Evolutionary conservation across 768 basidiomycete species (phyloP).

Genomic region (Suillus sp.): DNA sequence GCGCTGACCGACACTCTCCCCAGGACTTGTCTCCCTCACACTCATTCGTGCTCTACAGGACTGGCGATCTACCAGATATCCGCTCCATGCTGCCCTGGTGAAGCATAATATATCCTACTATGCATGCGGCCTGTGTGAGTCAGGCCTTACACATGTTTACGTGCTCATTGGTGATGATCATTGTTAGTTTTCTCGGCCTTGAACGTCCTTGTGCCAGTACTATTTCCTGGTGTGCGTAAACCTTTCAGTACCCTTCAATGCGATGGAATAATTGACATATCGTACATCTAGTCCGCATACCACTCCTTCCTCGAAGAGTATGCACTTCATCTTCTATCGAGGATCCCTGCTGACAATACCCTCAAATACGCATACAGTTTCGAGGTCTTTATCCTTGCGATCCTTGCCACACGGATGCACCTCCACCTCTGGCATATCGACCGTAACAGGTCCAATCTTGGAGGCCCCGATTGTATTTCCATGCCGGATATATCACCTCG

Average conservation of each 20-base stretch:
- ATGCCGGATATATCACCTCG: not conserved
- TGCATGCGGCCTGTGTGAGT: not conserved
- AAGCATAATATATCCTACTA: conserved; percentile 4
- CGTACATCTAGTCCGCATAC: not conserved
- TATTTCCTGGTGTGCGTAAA: not conserved
- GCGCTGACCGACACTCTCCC: not conserved
- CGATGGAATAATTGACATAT: not conserved
- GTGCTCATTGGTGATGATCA: not conserved
- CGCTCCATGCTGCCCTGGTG: not conserved
- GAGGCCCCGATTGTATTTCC: not conserved
- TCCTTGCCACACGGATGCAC: conserved; percentile 3
- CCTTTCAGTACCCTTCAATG: not conserved
- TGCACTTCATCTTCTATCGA: not conserved
- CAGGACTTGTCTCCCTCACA: not conserved
- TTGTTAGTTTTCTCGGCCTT: not conserved
- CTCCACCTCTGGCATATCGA: not conserved
- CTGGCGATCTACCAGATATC: not conserved
- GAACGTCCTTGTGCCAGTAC: not conserved
- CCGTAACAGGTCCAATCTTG: no score
- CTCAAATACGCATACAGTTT: not conserved
- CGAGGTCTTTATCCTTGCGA: not conserved
- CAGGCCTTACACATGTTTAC: not conserved
- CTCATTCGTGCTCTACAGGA: not conserved
- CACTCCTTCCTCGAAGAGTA: conserved; percentile 3
- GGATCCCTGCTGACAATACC: not conserved